Base-by-base conservation (phyloP, 192 early-diverging fungal genomes). In the Umbelopsis ramanniana region DNA sequence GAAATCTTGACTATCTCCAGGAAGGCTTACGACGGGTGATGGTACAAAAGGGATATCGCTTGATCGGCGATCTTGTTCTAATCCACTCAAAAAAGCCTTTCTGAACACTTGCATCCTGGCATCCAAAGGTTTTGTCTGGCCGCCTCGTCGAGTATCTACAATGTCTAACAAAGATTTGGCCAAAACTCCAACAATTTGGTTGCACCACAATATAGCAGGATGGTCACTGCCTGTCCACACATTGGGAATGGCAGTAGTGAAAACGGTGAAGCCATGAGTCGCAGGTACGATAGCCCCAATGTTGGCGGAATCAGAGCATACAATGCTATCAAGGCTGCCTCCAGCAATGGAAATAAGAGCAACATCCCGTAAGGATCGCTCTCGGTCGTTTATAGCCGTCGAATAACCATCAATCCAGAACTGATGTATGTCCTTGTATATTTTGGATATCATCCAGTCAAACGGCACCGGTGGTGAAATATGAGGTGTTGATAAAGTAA, bases 171-270 rank as follows among this genome's bases (percentile, higher is more conserved):
- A 66, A 22, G 87, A 79, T 8, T 70, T 66, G 14, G 87, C 84
- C 46, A 95, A 79, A 57, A 88, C 85, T n/a, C 80, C 84, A 6
- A 85, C 89, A 72, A 97, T 83, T 79, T 98, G 97, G 67, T 91
- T 91, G 74, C 97, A 98, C 93, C 94, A 95, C 67, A 98, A 71
- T 43, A 95, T 91, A 24, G 88, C 89, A 52, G 90, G 85, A 77
- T 98, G 97, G 72, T 95, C 95, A 29, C 88, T 86, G 22, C 90
- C 87, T 26, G 90, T 89, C 97, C 97, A 98, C 2, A 96, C 94
- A 63, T 88, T 78, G 35, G 93, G 91, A 26, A 97, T 89, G 0
- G 85, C 83, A 0, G 93, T 89, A 6, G 95, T 89, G 52, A 93
- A 92, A 1, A 92, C 89, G 33, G 92, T 91, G 38, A 97, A 93